Evolutionary conservation across 1,284 basidiomycete species (phyloP).

Genomic region (Erythrobasidium hasegawianum): DNA sequence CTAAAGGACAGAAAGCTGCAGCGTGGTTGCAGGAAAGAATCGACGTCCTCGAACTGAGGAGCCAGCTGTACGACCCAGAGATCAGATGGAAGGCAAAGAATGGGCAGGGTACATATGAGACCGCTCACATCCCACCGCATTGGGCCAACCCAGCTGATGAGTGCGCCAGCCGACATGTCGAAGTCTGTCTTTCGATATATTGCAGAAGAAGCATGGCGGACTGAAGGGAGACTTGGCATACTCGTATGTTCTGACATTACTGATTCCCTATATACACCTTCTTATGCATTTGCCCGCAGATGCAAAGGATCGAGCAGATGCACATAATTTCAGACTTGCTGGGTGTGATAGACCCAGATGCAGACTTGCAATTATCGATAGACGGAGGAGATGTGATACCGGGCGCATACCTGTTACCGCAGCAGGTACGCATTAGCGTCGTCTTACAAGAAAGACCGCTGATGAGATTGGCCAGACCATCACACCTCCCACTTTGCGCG

Average conservation of each 20-base stretch:
- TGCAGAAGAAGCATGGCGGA: slow-evolving; percentile 77
- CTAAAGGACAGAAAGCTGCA: neutral
- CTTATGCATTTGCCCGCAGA: slow-evolving; percentile 53
- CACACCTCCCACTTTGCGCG: slow-evolving; percentile 61
- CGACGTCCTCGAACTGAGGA: slow-evolving; percentile 60
- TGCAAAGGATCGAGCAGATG: slow-evolving; percentile 89
- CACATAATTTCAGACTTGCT: slow-evolving; percentile 82
- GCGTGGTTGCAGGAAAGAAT: slow-evolving; percentile 50
- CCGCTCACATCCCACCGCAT: no score
- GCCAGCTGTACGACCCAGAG: slow-evolving; percentile 70
- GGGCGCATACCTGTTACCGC: slow-evolving; percentile 62
- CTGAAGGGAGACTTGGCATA: slow-evolving; percentile 74
- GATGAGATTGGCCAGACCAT: slow-evolving; percentile 55
- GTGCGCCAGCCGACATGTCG: slow-evolving; percentile 49
- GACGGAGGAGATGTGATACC: slow-evolving; percentile 63
- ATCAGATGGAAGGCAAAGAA: slow-evolving; percentile 70
- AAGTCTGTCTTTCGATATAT: slow-evolving; percentile 71
- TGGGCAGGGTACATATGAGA: slow-evolving; percentile 69
- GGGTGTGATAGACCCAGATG: slow-evolving; percentile 64
- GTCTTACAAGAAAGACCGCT: neutral
- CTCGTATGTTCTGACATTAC: slow-evolving; percentile 57
- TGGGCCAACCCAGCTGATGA: no score
- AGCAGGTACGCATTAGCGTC: slow-evolving; percentile 55
- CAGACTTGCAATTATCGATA: slow-evolving; percentile 67
- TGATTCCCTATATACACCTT: neutral